phyloP scores from a whole-genome alignment of 805 yeast species.

The Ascoidea rubescens region DNA sequence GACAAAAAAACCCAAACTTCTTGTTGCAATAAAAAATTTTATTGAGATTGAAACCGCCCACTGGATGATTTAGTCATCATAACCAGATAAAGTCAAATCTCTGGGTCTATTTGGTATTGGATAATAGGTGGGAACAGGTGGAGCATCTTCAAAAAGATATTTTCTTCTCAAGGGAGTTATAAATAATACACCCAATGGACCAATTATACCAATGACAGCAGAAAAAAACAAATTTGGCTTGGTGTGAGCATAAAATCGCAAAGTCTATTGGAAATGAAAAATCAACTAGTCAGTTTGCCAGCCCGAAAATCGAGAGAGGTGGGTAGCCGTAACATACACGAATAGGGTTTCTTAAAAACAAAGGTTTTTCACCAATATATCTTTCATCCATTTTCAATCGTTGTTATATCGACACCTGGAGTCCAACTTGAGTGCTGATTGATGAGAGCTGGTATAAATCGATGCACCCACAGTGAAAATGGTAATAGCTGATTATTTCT shows the following conservation, averaged over 20 bases:
- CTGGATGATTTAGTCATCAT: slow-evolving; percentile 4
- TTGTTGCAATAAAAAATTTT: too few species aligned
- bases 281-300: not conserved
- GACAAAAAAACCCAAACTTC: not conserved
- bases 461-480: too few species aligned
- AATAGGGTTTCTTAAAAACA: slow-evolving; percentile 46
- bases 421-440: too few species aligned
- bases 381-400: slow-evolving; percentile 7
- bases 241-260: slow-evolving; percentile 59
- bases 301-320: not conserved
- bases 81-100: slow-evolving; percentile 8
- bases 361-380: slow-evolving; percentile 37
- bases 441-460: too few species aligned
- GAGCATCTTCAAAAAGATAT: slow-evolving; percentile 50
- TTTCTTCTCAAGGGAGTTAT: slow-evolving; percentile 60
- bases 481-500: too few species aligned
- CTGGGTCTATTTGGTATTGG: slow-evolving; percentile 16
- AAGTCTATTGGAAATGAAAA: not conserved
- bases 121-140: slow-evolving; percentile 41
- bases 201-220: slow-evolving; percentile 47
- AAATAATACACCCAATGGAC: slow-evolving; percentile 47
- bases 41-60: too few species aligned
- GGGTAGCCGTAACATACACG: slow-evolving; percentile 33
- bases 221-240: slow-evolving; percentile 65
- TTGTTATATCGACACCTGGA: too few species aligned